These are phyloP conservation scores for Backusella parvicylindrica DNA, from an alignment of 192 early-diverging fungal genomes.

Conservation along the genomic window DNA sequence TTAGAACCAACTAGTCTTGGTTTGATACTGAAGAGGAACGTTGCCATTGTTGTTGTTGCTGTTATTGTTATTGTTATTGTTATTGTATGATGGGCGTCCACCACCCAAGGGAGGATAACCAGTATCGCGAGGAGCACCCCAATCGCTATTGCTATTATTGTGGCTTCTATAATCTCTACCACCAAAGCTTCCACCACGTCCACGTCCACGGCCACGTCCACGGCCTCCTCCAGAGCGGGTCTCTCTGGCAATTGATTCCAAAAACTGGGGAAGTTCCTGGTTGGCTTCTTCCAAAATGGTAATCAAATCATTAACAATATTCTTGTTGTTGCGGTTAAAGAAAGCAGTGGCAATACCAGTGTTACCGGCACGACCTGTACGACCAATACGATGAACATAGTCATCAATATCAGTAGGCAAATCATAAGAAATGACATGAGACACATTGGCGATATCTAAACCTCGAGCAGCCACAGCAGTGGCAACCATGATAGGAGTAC, in stretches of 20 bases:
- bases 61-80: background rate
- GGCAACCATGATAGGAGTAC: constrained; percentile 73
- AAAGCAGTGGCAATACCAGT: constrained; percentile 90
- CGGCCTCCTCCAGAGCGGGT: constrained; percentile 26
- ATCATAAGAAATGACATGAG: constrained; percentile 87
- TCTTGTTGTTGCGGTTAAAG: constrained; percentile 88
- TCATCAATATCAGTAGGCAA: constrained; percentile 80
- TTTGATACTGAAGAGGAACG: constrained; percentile 31
- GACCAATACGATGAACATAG: constrained; percentile 83
- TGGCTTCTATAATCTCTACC: constrained; percentile 25
- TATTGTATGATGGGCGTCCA: background rate
- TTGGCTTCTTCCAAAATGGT: constrained; percentile 92
- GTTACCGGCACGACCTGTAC: constrained; percentile 96
- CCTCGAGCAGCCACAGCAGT: constrained; percentile 88
- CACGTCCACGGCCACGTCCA: constrained; percentile 26
- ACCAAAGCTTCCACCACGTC: constrained; percentile 23
- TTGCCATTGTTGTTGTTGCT: constrained; percentile 1
- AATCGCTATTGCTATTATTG: constrained; percentile 6
- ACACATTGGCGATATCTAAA: constrained; percentile 86
- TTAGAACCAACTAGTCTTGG: constrained; percentile 42
- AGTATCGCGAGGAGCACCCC: constrained; percentile 9
- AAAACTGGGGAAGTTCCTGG: constrained; percentile 88
- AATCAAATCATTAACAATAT: constrained; percentile 79
- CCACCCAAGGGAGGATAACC: constrained; percentile 18
- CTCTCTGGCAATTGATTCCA: constrained; percentile 70